Evolutionary conservation across 345 rosid genomes (phyloP), one percentile per base, ranked within the genome.

Genomic region (Jatropha curcas): DNA sequence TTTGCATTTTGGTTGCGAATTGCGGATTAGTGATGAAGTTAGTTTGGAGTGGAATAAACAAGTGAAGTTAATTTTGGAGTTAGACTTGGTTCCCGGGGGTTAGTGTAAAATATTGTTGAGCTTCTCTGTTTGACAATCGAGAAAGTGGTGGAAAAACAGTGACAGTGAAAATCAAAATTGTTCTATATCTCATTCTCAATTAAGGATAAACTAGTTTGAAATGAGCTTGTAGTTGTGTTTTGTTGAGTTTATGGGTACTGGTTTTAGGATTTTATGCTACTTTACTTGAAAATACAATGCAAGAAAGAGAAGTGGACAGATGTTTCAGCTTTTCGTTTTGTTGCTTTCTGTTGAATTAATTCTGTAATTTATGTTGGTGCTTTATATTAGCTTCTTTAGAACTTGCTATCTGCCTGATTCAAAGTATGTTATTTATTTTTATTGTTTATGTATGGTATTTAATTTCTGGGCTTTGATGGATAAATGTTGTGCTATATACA

Each of bases 401-500:
- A 27, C 11, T 41, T 4, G 20, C 14, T 30, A 56, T 30, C 9
- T 9, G 35, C 12, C 33, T 50, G 19, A 11, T 62, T 48, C 51
- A 55, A 3, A 50, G 25, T 71, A 31, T 71, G 41, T 41, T 41
- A 41, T 2, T 41, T 41, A 41, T 41, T 13, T 39, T n/a, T 31
- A 25, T 60, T 28, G 66, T 73, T 55, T 64, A 63, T 27, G 20
- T 65, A 24, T 71, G 57, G 46, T 76, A 25, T 37, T 31, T 62
- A 31, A n/a, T n/a, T n/a, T n/a, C n/a, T n/a, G n/a, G n/a, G n/a
- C n/a, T n/a, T n/a, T n/a, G n/a, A n/a, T n/a, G n/a, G n/a, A n/a
- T 0, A 2, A 41, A 41, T 69, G 28, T 64, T 56, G 45, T 76
- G 39, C 34, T 53, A 28, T 73, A 41, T 43, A 14, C 72, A 92